Evolutionary conservation across 225 moss, liverwort and hornwort species (phyloP).

Genomic region (Pleurozium schreberi): DNA sequence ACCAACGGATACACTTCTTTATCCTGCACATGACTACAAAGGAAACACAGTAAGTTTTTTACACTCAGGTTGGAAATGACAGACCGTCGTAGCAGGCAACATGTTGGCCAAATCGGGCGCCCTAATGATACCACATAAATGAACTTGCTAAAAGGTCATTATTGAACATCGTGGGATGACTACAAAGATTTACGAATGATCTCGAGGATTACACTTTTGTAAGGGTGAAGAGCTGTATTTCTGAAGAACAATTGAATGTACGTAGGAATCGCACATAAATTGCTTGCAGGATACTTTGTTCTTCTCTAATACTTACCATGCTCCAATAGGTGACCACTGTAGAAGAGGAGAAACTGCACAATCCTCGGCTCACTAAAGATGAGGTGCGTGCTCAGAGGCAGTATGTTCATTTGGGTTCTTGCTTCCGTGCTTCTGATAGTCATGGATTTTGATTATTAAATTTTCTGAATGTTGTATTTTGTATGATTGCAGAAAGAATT

Average conservation of each 20-base stretch:
- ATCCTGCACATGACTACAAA: constrained; percentile 79
- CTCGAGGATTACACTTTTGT: neutral
- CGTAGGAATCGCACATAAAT: neutral
- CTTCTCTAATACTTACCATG: neutral
- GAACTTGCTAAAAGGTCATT: neutral
- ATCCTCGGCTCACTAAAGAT: constrained; percentile 54
- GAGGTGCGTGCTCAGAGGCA: constrained; percentile 7
- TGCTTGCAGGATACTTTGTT: neutral
- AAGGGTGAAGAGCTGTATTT: neutral
- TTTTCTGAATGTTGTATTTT: neutral
- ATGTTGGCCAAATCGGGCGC: neutral
- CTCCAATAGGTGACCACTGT: constrained; percentile 50
- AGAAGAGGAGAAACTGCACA: constrained; percentile 50
- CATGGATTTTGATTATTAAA: too few relatives aligned
- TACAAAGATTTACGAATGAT: neutral
- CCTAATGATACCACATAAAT: neutral
- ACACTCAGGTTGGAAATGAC: neutral
- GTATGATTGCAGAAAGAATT: constrained; percentile 35
- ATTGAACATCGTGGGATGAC: neutral
- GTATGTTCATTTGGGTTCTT: neutral
- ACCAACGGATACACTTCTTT: constrained; percentile 57
- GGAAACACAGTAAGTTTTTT: constrained; percentile 50
- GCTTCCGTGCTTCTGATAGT: neutral
- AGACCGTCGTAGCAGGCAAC: neutral
- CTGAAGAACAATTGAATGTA: neutral